phyloP scores from a whole-genome alignment of 768 basidiomycete species.

The Tylopilus cervinicoccineus region DNA sequence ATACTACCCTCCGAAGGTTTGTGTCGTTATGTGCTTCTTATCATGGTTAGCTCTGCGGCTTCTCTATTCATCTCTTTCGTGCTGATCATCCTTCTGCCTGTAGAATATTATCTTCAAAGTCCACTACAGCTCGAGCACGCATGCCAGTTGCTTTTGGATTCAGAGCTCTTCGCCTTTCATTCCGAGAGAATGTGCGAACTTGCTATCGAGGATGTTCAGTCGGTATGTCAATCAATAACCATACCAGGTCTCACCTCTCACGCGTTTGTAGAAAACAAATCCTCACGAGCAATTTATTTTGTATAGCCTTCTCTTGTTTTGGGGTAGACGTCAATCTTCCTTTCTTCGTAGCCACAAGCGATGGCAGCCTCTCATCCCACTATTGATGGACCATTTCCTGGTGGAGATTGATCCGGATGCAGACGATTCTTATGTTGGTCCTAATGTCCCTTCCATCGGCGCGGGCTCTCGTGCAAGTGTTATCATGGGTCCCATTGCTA shows the following conservation, averaged over 20 bases:
- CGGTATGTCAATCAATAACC: constrained; percentile 41
- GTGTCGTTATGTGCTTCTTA: constrained; percentile 77
- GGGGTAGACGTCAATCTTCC: constrained; percentile 63
- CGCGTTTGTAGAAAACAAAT: constrained; percentile 61
- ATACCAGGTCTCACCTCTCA: neutral
- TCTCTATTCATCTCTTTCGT: neutral
- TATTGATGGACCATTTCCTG: constrained; percentile 80
- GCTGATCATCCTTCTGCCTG: constrained; percentile 13
- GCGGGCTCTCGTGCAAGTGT: constrained; percentile 37
- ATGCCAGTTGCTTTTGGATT: constrained; percentile 68
- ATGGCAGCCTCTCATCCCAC: constrained; percentile 78
- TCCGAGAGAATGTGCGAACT: constrained; percentile 89
- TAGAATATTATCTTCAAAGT: constrained; percentile 83
- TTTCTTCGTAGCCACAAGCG: constrained; percentile 78
- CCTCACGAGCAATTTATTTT: constrained; percentile 80
- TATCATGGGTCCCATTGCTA: constrained; percentile 51
- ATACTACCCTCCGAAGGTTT: constrained; percentile 74
- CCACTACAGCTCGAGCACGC: constrained; percentile 84
- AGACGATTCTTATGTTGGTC: constrained; percentile 53
- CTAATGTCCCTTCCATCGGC: constrained; percentile 28
- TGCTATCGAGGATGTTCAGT: constrained; percentile 62
- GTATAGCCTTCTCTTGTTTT: constrained; percentile 70
- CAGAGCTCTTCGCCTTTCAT: constrained; percentile 87
- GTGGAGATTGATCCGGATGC: constrained; percentile 78
- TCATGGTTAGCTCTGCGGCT: constrained; percentile 69